Evolutionary conservation across 129 eudicot genomes (phyloP).

Genomic region (Flaveria brownii): DNA sequence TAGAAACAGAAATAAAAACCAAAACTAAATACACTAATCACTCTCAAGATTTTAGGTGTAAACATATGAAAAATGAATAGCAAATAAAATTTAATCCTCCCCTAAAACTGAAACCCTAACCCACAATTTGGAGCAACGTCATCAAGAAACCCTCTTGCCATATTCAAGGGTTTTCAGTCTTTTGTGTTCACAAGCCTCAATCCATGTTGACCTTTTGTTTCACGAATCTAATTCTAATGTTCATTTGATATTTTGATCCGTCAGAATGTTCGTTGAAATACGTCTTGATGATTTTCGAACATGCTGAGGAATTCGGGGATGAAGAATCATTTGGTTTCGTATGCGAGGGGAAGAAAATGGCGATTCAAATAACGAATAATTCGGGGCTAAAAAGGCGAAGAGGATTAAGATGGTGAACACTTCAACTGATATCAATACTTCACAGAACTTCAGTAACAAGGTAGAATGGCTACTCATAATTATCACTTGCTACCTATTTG

Average conservation of each 20-base stretch:
- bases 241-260: slow-evolving; percentile 31
- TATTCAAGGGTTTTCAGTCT: too few species aligned
- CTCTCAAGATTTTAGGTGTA: too few species aligned
- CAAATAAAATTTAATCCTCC: too few species aligned
- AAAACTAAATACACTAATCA: too few species aligned
- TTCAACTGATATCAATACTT: slow-evolving; percentile 55
- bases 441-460: slow-evolving; percentile 60
- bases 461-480: slow-evolving; percentile 21
- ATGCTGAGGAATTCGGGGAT: slow-evolving; percentile 15
- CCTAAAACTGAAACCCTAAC: background rate
- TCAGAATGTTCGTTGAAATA: slow-evolving; percentile 17
- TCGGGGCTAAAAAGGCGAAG: background rate
- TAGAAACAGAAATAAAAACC: too few species aligned
- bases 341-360: slow-evolving; percentile 31
- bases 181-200: too few species aligned
- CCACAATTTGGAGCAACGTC: background rate
- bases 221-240: background rate
- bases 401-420: slow-evolving; percentile 35
- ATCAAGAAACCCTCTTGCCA: background rate
- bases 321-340: slow-evolving; percentile 9
- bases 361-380: background rate
- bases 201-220: background rate
- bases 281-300: slow-evolving; percentile 17
- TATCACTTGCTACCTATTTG: slow-evolving; percentile 3
- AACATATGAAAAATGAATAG: too few species aligned